Base-by-base conservation (phyloP, 768 basidiomycete genomes). In the Lactarius tabidus region DNA sequence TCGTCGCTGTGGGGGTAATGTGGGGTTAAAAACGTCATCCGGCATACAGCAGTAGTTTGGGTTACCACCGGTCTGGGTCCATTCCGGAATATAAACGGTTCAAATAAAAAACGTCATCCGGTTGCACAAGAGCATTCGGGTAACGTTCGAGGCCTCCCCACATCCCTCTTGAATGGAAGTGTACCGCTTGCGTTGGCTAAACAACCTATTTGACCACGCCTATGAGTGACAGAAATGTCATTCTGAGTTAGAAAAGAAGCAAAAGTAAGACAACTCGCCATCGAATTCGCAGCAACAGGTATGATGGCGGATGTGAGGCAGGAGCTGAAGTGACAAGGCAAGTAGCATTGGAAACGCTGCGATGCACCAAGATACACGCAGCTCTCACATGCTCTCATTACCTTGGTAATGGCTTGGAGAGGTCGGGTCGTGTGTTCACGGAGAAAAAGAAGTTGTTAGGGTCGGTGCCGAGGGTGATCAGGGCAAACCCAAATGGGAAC, bases 351-450 rank as follows among this genome's bases (percentile, higher is more conserved):
- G 23, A 23, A 26, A 60, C 43, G 57, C 20, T 39, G 28, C 20
- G 38, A 10, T 18, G 57, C 23, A 36, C 56, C 9, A 15, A 36
- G 10, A 15, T 38, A 36, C 38, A 17, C 26, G 12, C 35, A 35
- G 35, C 10, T 35, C 43, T n/a, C 12, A 26, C 23, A 12, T 33
- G 53, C 31, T 29, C 54, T 29, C 54, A 62, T 62, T 56, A 9
- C 54, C 61, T 62, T 62, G 61, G 54, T 18, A 36, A 62, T 62
- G 39, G 38, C 39, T n/a, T n/a, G n/a, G 43, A 53, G 52, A 31
- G 26, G 52, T 28, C 29, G 17, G 52, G 52, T 53, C 52, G 29
- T 29, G 7, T 53, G 28, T 45, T 45, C 10, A n/a, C 52, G 28
- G 26, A 31, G 17, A 54, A 28, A 28, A 29, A 54, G 28, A 29